phyloP scores from a whole-genome alignment of 1,284 basidiomycete genomes.

The Ustilago hordei region DNA sequence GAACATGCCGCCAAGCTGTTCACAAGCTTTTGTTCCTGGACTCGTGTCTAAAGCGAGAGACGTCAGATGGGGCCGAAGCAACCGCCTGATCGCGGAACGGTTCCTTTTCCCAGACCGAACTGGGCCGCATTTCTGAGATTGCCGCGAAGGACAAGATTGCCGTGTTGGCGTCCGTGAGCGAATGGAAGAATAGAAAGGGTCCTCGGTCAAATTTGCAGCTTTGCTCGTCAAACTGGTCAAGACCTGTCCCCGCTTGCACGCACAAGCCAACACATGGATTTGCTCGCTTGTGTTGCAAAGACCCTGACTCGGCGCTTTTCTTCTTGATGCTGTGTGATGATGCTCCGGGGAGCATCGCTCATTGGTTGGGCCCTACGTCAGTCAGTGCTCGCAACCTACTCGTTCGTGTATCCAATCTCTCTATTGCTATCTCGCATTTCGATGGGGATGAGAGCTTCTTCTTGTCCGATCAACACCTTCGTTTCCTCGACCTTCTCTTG shows the following conservation, averaged over 20 bases:
- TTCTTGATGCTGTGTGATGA: neutral
- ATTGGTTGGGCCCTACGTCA: neutral
- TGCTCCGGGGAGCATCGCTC: neutral
- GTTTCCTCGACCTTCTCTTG: neutral
- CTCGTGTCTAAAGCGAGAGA: neutral
- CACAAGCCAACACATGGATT: neutral
- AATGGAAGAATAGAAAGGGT: neutral
- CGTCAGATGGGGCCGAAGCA: neutral
- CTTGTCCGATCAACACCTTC: neutral
- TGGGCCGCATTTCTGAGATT: neutral
- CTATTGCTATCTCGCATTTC: conserved; percentile 1
- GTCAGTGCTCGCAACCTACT: conserved; percentile 16
- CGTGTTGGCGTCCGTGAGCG: neutral
- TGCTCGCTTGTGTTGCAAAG: conserved; percentile 4
- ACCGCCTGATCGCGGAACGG: neutral
- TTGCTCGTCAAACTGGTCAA: neutral
- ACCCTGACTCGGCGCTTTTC: conserved; percentile 4
- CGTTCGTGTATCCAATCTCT: neutral
- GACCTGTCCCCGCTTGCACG: neutral
- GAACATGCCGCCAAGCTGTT: neutral
- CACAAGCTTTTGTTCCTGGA: neutral
- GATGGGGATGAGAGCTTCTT: neutral
- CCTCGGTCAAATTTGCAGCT: neutral
- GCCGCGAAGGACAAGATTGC: conserved; percentile 6
- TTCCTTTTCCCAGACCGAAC: neutral